phyloP scores from a whole-genome alignment of 75 land plant genomes.

The Selaginella tamariscina region DNA sequence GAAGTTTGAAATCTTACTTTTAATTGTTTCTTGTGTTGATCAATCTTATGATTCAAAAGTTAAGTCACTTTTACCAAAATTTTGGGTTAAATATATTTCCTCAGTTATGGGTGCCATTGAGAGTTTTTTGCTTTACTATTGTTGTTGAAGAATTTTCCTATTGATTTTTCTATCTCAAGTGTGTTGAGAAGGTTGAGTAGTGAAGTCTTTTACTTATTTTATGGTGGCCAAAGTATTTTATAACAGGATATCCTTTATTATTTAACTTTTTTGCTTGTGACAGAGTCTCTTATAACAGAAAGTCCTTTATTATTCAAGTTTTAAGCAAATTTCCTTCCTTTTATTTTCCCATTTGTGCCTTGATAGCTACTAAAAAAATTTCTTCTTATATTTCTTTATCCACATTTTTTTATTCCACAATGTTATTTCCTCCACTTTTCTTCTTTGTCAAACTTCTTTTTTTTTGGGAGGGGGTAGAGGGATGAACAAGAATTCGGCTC shows the following conservation, averaged over 20 bases:
- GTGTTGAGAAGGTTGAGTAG: too few species aligned
- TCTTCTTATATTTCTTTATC: neutral
- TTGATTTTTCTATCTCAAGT: too few species aligned
- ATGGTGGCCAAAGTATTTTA: neutral
- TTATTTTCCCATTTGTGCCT: neutral
- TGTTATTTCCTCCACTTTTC: neutral
- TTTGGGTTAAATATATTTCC: neutral
- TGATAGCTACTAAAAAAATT: too few species aligned
- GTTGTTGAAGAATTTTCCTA: neutral
- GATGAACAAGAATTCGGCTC: too few species aligned
- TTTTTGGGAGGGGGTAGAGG: neutral
- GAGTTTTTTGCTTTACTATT: neutral
- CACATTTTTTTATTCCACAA: neutral
- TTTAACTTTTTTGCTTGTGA: neutral
- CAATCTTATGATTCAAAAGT: neutral
- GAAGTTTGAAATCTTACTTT: neutral
- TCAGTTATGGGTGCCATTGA: neutral
- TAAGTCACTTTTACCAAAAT: neutral
- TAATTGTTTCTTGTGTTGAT: neutral
- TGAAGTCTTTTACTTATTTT: neutral
- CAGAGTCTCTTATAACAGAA: neutral
- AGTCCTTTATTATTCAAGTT: slow-evolving; percentile 1
- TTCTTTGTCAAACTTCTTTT: neutral
- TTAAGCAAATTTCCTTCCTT: neutral
- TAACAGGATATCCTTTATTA: neutral